These are phyloP conservation scores for Aspergillus felis DNA, from an alignment of 2,329 filamentous ascomycete species.

Conservation along the genomic window DNA sequence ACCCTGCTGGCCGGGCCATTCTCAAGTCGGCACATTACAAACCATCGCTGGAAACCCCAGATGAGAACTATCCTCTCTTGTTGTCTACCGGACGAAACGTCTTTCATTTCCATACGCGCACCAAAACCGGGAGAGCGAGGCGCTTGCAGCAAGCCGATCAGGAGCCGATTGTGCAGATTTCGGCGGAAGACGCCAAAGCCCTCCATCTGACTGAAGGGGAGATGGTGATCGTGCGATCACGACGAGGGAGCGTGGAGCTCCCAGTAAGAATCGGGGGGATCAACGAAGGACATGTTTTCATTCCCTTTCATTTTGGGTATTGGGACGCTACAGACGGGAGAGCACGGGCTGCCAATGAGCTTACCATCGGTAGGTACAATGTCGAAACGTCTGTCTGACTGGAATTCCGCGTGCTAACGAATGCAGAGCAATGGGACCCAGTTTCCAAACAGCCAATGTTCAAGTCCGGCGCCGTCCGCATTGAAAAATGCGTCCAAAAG, in stretches of 20 bases:
- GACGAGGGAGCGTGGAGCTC: slow-evolving; percentile 29
- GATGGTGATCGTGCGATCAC: slow-evolving; percentile 28
- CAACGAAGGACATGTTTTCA: slow-evolving; percentile 31
- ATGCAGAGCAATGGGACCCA: slow-evolving; percentile 29
- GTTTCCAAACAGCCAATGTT: slow-evolving; percentile 38
- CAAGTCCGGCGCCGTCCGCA: slow-evolving; percentile 33
- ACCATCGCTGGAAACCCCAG: slow-evolving; percentile 24
- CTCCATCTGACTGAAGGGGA: slow-evolving; percentile 26
- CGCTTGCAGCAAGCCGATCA: slow-evolving; percentile 27
- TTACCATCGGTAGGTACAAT: slow-evolving; percentile 29
- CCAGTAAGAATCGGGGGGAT: slow-evolving; percentile 27
- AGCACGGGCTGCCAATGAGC: slow-evolving; percentile 35
- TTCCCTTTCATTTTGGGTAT: slow-evolving; percentile 41
- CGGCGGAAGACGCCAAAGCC: slow-evolving; percentile 24
- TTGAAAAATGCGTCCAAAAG: slow-evolving; percentile 26
- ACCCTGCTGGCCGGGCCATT: slow-evolving; percentile 33
- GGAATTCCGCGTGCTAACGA: not conserved
- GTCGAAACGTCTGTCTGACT: not conserved
- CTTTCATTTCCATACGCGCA: slow-evolving; percentile 37
- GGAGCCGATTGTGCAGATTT: slow-evolving; percentile 29
- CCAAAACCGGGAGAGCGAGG: slow-evolving; percentile 32
- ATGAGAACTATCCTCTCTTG: slow-evolving; percentile 31
- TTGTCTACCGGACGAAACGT: slow-evolving; percentile 33
- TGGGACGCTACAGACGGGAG: slow-evolving; percentile 30
- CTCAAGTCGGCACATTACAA: slow-evolving; percentile 33